phyloP scores from a whole-genome alignment of 2,329 filamentous ascomycete species.

The Raffaelea albimanens region DNA sequence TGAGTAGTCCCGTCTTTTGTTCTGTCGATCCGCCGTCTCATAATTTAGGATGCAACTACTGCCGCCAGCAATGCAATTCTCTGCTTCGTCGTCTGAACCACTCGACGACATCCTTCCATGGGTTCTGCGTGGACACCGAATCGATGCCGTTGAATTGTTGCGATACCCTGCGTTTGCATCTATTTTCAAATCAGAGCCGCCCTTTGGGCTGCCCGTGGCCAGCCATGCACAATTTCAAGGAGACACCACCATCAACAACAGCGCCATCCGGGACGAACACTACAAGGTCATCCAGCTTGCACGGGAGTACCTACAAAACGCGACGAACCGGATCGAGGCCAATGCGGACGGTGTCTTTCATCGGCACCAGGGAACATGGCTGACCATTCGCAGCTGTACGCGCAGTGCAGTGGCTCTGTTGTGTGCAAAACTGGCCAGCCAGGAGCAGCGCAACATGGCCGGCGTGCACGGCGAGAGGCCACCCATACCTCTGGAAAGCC shows the following conservation, averaged over 20 bases:
- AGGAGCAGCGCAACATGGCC: neutral
- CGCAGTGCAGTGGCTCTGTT: conserved; percentile 4
- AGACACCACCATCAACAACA: too few species aligned
- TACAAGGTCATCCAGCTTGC: neutral
- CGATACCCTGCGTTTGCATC: conserved; percentile 4
- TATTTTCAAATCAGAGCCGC: neutral
- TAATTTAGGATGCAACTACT: conserved; percentile 3
- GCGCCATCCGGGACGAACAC: too few species aligned
- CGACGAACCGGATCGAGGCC: conserved; percentile 7
- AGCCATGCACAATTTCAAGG: too few species aligned
- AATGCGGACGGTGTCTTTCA: conserved; percentile 5
- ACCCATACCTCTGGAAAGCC: neutral
- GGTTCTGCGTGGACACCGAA: conserved; percentile 6
- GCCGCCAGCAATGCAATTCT: conserved; percentile 6
- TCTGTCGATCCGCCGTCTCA: too few species aligned
- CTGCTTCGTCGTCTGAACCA: neutral
- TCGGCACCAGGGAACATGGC: conserved; percentile 9
- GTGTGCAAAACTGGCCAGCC: neutral
- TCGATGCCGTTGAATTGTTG: conserved; percentile 6
- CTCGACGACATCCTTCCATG: conserved; percentile 2
- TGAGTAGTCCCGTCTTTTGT: neutral
- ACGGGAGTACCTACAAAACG: conserved; percentile 4
- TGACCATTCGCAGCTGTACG: conserved; percentile 5
- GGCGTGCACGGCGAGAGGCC: neutral
- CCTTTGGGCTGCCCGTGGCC: neutral